These are phyloP conservation scores for Colletotrichum sp. DNA, from an alignment of 2,329 filamentous ascomycete genomes.

Conservation along the genomic window DNA sequence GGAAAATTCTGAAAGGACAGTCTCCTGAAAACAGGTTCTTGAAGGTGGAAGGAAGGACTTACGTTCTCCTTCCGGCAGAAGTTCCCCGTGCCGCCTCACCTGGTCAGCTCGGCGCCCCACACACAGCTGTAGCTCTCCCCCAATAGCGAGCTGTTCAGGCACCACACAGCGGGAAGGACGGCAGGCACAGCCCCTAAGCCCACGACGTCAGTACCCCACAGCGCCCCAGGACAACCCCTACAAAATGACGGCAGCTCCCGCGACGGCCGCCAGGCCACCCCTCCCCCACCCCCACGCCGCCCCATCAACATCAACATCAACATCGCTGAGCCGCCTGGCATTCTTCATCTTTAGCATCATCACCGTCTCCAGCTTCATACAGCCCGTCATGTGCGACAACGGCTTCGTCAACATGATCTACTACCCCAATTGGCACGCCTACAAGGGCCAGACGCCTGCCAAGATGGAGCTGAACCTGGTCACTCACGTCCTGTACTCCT, in stretches of 20 bases:
- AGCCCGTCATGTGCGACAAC: slow-evolving; percentile 13
- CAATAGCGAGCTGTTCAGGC: slow-evolving; percentile 6
- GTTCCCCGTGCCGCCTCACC: not conserved
- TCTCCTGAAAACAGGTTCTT: not conserved
- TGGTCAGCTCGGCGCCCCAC: slow-evolving; percentile 1
- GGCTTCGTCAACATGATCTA: slow-evolving; percentile 51
- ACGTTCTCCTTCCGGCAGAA: not conserved
- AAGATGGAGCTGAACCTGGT: slow-evolving; percentile 59
- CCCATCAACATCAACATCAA: not conserved
- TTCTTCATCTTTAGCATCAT: not conserved
- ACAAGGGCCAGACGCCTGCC: slow-evolving; percentile 64
- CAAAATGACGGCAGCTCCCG: not conserved
- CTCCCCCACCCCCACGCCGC: not conserved
- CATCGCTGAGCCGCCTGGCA: not conserved
- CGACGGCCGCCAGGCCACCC: not conserved
- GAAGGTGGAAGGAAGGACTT: not conserved
- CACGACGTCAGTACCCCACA: slow-evolving; percentile 8
- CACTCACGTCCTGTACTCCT: slow-evolving; percentile 70
- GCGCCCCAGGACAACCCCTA: not conserved
- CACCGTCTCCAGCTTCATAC: not conserved
- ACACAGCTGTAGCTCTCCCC: not conserved
- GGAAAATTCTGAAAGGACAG: not conserved
- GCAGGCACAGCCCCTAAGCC: slow-evolving; percentile 4
- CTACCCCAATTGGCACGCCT: slow-evolving; percentile 70
- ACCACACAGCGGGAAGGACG: slow-evolving; percentile 6